Evolutionary conservation across 345 rosid species (phyloP).

Genomic region (Alliaria petiolata): DNA sequence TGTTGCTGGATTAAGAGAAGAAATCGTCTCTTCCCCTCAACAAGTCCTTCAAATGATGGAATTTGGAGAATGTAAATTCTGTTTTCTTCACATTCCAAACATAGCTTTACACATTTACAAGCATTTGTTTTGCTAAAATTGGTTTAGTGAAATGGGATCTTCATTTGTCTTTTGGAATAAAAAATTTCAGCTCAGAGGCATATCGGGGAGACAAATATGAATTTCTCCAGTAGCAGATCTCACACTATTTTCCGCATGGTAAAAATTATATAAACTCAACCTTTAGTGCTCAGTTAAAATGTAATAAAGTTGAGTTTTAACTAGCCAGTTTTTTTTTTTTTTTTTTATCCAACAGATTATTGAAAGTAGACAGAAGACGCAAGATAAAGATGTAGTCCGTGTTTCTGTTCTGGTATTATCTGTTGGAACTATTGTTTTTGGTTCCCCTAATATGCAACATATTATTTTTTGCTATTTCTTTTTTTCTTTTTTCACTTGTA

Average conservation of each 20-base stretch:
- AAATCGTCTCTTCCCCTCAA: slow-evolving; percentile 79
- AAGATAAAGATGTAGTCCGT: slow-evolving; percentile 53
- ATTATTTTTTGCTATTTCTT: not conserved
- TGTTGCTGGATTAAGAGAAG: slow-evolving; percentile 93
- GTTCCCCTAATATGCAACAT: not conserved
- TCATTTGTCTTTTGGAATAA: not conserved
- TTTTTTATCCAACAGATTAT: slow-evolving; percentile 51
- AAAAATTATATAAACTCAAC: slow-evolving; percentile 15
- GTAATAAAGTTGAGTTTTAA: not conserved
- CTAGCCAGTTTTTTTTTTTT: not conserved
- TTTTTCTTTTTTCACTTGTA: slow-evolving; percentile 29
- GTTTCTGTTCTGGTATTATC: slow-evolving; percentile 77
- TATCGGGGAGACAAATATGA: slow-evolving; percentile 95
- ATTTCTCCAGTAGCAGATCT: slow-evolving; percentile 77
- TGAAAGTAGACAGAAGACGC: slow-evolving; percentile 77
- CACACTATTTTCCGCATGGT: slow-evolving; percentile 98
- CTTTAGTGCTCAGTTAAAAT: not conserved
- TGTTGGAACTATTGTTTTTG: slow-evolving; percentile 3
- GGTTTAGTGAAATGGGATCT: too few species aligned
- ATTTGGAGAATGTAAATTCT: slow-evolving; percentile 69
- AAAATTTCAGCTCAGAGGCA: slow-evolving; percentile 87
- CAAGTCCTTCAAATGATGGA: slow-evolving; percentile 89
- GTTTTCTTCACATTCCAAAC: not conserved
- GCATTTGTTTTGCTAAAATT: too few species aligned
- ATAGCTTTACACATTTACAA: too few species aligned